Evolutionary conservation across 2,329 filamentous ascomycete genomes (phyloP), one percentile per base, ranked within the genome.

Genomic region (Penicillium sp.): DNA sequence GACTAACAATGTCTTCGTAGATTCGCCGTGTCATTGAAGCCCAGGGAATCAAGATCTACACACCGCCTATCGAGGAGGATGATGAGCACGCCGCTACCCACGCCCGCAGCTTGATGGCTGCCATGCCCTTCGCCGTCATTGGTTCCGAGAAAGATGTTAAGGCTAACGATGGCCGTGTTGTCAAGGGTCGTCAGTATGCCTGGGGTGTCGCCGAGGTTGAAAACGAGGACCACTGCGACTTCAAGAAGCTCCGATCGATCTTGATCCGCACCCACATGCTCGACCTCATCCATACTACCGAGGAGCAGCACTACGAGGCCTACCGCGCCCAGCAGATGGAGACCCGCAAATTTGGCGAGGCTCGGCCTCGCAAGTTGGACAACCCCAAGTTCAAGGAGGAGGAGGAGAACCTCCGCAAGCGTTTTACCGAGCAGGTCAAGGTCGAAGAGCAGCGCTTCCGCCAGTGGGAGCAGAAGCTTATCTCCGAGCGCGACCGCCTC

Each of bases 311-410:
- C 85, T 99, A 99, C 83, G 95, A 99, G 80, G 93, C 91, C 60
- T 99, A 99, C 84, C 93, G 95, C 70, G 95, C 95, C 54, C 91
- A 96, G 79, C 96, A 99, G 81, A 99, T 99, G 95, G 95, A 99
- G 84, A 99, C 95, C 50, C 88, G 95, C 81, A 99, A 99, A 82
- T 98, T 99, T 70, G 95, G 95, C 79, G 96, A 99, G 82, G 93
- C 93, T 58, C 88, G 93, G 67, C 95, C 95, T 68, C 86, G 93
- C 79, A 99, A 99, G 86, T 84, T 99, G 70, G 95, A 99, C 82
- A 99, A 99, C 84, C 95, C 95, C 81, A 99, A 99, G 84, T 99
- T 98, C 86, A 99, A 99, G 87, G 95, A 99, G 78, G 95, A 99
- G 80, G 95, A 99, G 76, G 95, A 99, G 84, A 90, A 91, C 61